These are phyloP conservation scores for Sporobolus alterniflorus DNA, from an alignment of 202 grass and related monocot genomes.

Conservation along the genomic window DNA sequence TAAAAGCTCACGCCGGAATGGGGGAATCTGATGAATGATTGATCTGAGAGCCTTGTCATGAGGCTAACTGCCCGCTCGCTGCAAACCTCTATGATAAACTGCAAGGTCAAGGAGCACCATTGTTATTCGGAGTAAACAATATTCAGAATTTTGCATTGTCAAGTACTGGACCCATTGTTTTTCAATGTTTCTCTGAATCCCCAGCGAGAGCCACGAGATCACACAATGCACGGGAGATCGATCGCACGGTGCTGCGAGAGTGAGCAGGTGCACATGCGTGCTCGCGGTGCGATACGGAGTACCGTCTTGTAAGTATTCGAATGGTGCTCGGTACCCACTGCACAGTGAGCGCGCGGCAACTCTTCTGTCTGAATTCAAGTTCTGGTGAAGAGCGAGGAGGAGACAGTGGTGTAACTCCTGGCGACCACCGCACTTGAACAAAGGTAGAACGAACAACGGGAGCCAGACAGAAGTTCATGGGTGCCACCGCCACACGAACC, in stretches of 20 bases:
- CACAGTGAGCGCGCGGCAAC: neutral
- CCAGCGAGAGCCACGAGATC: neutral
- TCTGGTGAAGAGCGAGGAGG: neutral
- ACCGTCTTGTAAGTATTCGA: neutral
- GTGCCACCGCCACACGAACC: slow-evolving; percentile 1
- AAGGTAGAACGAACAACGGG: neutral
- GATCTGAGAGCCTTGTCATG: slow-evolving; percentile 7
- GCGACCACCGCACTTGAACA: neutral
- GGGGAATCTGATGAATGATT: slow-evolving; percentile 29
- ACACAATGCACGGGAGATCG: neutral
- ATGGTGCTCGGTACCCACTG: neutral
- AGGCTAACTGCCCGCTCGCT: neutral
- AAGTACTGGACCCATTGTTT: neutral
- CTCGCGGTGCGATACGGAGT: neutral
- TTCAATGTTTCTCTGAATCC: neutral
- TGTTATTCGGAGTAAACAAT: neutral
- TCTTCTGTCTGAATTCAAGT: neutral
- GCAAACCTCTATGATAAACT: neutral
- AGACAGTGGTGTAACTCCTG: neutral
- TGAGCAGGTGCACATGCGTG: slow-evolving; percentile 18
- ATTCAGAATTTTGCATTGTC: neutral
- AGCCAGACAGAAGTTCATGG: slow-evolving; percentile 36
- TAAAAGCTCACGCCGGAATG: neutral
- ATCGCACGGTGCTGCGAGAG: neutral
- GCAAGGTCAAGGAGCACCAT: neutral